Evolutionary conservation across 768 basidiomycete species (phyloP).

Genomic region (Phlegmacium glaucopus): DNA sequence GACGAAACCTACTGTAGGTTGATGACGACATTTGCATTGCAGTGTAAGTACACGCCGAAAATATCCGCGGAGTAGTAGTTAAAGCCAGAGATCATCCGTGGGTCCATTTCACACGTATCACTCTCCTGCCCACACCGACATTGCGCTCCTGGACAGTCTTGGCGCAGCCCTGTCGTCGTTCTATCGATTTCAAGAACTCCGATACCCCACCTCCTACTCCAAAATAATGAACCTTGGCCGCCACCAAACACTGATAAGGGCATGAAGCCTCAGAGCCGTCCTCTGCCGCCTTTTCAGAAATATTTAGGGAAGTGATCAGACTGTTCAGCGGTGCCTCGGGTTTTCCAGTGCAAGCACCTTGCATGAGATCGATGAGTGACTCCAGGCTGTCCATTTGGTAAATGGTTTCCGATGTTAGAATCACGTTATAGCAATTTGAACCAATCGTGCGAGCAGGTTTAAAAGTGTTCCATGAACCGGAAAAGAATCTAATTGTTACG

Average conservation of each 20-base stretch:
- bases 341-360: slow-evolving; percentile 29
- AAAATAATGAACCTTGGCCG: slow-evolving; percentile 91
- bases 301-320: slow-evolving; percentile 4
- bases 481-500: slow-evolving; percentile 70
- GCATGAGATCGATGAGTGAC: slow-evolving; percentile 54
- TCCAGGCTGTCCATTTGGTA: slow-evolving; percentile 68
- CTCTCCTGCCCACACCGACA: slow-evolving; percentile 64
- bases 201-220: slow-evolving; percentile 89
- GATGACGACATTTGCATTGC: too few species aligned
- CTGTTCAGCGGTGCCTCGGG: neutral
- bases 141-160: slow-evolving; percentile 63
- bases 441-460: slow-evolving; percentile 29
- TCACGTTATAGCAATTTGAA: slow-evolving; percentile 52
- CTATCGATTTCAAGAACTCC: slow-evolving; percentile 64
- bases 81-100: neutral
- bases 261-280: neutral
- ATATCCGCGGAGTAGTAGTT: too few species aligned
- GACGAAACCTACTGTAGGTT: too few species aligned
- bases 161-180: slow-evolving; percentile 30
- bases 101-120: slow-evolving; percentile 17
- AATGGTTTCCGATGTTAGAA: slow-evolving; percentile 92
- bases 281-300: neutral
- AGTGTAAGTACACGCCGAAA: too few species aligned
- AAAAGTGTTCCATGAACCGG: slow-evolving; percentile 76
- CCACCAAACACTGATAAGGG: slow-evolving; percentile 64